A percentile compares a stretch with the other conserved stretches of the same genome.
These are phyloP conservation scores for Schoenoplectus triqueter DNA, from an alignment of 202 grass and related monocot genomes.

Conservation along the genomic window DNA sequence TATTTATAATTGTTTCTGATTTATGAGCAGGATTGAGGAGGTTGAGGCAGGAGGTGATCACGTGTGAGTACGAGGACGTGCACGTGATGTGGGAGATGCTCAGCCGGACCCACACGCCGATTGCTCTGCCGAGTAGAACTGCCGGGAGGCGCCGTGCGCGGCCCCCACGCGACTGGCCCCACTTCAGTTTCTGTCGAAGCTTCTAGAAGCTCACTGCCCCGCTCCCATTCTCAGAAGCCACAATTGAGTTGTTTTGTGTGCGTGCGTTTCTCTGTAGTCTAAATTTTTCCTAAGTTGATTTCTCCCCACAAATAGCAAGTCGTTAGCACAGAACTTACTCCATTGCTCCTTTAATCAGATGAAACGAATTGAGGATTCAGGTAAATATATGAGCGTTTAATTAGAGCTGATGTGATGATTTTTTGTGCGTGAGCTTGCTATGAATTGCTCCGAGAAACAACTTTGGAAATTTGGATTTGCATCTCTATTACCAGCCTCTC, in stretches of 20 bases:
- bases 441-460: conserved; percentile 3
- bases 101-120: conserved; percentile 47
- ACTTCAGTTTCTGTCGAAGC: conserved; percentile 50
- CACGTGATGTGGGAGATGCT: conserved; percentile 99
- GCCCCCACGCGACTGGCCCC: conserved; percentile 41
- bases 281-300: conserved; percentile 17
- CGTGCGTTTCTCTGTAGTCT: conserved; percentile 43
- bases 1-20: conserved; percentile 15
- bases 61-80: conserved; percentile 99
- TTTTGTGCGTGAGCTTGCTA: not conserved
- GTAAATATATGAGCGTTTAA: not conserved
- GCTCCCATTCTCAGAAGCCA: not conserved
- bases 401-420: not conserved
- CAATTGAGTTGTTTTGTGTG: not conserved
- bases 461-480: conserved; percentile 38
- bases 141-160: conserved; percentile 31
- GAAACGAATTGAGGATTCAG: too few species aligned
- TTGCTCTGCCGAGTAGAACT: conserved; percentile 37
- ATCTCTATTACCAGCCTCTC: conserved; percentile 38
- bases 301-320: not conserved
- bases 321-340: not conserved
- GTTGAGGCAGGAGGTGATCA: conserved; percentile 92
- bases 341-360: not conserved
- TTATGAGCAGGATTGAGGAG: conserved; percentile 68
- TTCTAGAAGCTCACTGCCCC: conserved; percentile 41